These are phyloP conservation scores for Lactarius evosmus DNA, from an alignment of 768 basidiomycete species.

Conservation along the genomic window DNA sequence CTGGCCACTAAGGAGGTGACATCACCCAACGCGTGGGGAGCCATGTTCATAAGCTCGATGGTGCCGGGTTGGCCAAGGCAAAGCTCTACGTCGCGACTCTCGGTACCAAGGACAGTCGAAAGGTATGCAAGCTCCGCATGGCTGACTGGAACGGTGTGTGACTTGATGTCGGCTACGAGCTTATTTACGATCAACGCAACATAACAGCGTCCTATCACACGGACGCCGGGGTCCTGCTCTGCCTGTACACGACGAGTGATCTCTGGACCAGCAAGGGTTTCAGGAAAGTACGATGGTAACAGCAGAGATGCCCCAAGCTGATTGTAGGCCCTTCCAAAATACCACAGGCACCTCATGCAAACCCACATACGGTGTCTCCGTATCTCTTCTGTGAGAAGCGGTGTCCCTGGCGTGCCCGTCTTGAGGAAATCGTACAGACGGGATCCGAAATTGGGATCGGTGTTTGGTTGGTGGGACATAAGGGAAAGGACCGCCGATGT, in stretches of 20 bases:
- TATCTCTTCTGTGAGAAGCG: background rate
- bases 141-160: background rate
- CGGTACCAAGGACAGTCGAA: background rate
- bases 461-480: background rate
- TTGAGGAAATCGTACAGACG: constrained; percentile 1
- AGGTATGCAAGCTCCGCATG: background rate
- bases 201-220: background rate
- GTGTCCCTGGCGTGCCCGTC: background rate
- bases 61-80: background rate
- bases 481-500: constrained; percentile 1
- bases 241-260: background rate
- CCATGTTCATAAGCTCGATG: background rate
- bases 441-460: background rate
- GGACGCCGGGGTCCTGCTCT: background rate
- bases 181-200: background rate
- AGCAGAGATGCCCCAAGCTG: no score
- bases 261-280: background rate
- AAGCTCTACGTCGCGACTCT: background rate
- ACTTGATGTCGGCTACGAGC: background rate
- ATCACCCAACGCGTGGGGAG: background rate
- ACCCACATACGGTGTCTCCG: background rate
- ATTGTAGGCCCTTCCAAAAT: background rate
- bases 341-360: background rate
- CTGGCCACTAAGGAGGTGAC: accelerated
- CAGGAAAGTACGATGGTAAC: background rate